Evolutionary conservation across 2,329 filamentous ascomycete genomes (phyloP).

Genomic region (Fusarium caatingaense): DNA sequence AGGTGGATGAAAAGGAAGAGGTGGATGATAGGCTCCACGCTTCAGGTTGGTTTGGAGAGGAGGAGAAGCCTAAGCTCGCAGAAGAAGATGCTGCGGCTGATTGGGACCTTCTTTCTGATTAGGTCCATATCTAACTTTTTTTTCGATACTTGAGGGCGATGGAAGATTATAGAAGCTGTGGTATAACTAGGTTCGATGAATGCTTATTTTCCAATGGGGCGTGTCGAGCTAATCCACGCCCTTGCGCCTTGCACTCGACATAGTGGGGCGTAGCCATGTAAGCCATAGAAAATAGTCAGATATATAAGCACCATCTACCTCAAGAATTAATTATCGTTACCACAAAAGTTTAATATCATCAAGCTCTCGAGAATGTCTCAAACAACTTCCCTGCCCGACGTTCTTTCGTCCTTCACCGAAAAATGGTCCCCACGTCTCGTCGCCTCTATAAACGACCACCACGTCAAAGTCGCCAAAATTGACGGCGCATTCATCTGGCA

Average conservation of each 20-base stretch:
- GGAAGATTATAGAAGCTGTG: not conserved
- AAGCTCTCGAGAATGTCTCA: too few species aligned
- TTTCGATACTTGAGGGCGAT: fast-evolving
- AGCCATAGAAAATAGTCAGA: not conserved
- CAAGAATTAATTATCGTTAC: too few species aligned
- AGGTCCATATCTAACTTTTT: not conserved
- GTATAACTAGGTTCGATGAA: not conserved
- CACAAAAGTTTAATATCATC: too few species aligned
- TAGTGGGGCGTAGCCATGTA: not conserved
- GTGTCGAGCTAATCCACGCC: not conserved
- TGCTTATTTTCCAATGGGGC: not conserved
- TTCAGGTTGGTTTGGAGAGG: too few species aligned
- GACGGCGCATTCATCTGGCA: slow-evolving; percentile 57
- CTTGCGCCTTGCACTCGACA: slow-evolving; percentile 25
- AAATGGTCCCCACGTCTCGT: slow-evolving; percentile 50
- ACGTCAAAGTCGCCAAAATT: slow-evolving; percentile 56
- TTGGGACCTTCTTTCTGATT: not conserved
- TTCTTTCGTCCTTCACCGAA: slow-evolving; percentile 46
- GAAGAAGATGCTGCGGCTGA: not conserved
- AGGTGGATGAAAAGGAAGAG: too few species aligned
- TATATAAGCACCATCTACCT: not conserved
- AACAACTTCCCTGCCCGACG: slow-evolving; percentile 41
- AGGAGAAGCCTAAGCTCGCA: not conserved
- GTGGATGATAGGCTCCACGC: too few species aligned
- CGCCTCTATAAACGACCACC: slow-evolving; percentile 51